A percentile compares a stretch with the other conserved stretches of the same genome.
Evolutionary conservation across 139 green algal species (phyloP).

Genomic region (Closterium sp.): DNA sequence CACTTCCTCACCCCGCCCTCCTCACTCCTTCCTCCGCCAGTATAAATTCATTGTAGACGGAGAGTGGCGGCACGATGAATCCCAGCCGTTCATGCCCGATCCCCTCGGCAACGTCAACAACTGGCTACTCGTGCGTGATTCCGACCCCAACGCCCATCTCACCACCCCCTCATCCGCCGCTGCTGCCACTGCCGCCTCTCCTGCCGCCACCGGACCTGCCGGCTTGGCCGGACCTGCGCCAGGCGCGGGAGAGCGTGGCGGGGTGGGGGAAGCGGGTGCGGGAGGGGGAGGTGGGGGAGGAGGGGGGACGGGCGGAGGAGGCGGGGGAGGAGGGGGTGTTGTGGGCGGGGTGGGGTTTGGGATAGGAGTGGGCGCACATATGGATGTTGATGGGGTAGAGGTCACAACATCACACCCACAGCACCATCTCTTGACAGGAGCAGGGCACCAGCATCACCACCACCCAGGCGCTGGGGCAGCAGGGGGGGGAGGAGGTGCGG

Average conservation of each 20-base stretch:
- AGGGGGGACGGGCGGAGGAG: neutral
- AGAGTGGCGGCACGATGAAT: conserved; percentile 97
- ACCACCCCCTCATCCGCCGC: neutral
- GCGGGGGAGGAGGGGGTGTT: neutral
- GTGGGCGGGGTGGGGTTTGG: neutral
- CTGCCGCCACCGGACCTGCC: neutral
- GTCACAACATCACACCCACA: conserved; percentile 1
- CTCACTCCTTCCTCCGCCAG: conserved; percentile 56
- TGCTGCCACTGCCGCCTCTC: neutral
- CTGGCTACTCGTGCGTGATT: conserved; percentile 46
- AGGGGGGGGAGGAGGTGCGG: neutral
- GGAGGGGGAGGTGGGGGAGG: neutral
- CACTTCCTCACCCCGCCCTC: no score
- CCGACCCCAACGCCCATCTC: conserved; percentile 6
- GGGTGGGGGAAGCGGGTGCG: neutral
- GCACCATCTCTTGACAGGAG: neutral
- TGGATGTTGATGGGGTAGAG: conserved; percentile 37
- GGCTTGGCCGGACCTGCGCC: neutral
- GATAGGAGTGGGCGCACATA: conserved; percentile 12
- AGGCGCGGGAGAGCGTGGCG: neutral
- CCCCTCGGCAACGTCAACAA: conserved; percentile 99
- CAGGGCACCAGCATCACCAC: neutral
- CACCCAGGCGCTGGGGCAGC: neutral
- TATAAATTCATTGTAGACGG: conserved; percentile 99
- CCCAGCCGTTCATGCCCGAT: conserved; percentile 93